Evolutionary conservation across 768 basidiomycete genomes (phyloP).

Genomic region (Mycena floridula): DNA sequence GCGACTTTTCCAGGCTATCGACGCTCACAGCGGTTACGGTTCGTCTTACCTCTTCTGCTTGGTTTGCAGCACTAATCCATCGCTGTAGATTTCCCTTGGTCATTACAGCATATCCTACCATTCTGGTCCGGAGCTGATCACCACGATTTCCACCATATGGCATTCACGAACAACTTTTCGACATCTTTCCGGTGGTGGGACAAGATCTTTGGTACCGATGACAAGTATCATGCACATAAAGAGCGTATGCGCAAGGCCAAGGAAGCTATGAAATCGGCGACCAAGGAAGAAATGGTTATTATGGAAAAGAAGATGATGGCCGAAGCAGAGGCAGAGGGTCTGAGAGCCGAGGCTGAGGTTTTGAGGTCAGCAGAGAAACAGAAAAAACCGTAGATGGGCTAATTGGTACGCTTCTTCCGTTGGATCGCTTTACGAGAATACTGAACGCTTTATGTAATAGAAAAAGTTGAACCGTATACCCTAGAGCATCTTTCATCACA

Average conservation of each 20-base stretch:
- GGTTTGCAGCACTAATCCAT: neutral
- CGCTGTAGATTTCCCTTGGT: slow-evolving; percentile 92
- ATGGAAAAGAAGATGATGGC: slow-evolving; percentile 59
- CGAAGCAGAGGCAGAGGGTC: slow-evolving; percentile 71
- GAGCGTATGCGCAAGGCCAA: slow-evolving; percentile 58
- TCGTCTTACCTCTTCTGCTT: slow-evolving; percentile 15
- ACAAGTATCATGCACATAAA: slow-evolving; percentile 82
- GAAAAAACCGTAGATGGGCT: too few species aligned
- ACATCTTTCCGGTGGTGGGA: slow-evolving; percentile 96
- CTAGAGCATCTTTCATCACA: too few species aligned
- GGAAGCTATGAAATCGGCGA: slow-evolving; percentile 45
- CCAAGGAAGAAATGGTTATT: slow-evolving; percentile 43
- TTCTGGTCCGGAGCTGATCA: slow-evolving; percentile 99
- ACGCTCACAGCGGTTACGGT: slow-evolving; percentile 97
- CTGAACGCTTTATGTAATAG: too few species aligned
- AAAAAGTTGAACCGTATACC: too few species aligned
- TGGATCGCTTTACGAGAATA: too few species aligned
- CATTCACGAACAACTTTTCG: slow-evolving; percentile 89
- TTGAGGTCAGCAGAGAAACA: slow-evolving; percentile 23
- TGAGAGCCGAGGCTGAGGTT: slow-evolving; percentile 59
- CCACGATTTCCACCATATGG: slow-evolving; percentile 98
- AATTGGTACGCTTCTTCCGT: too few species aligned
- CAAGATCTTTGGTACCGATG: slow-evolving; percentile 82
- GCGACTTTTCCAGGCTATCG: slow-evolving; percentile 94
- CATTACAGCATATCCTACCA: slow-evolving; percentile 82